Base-by-base conservation (phyloP, 805 yeast genomes). In the Gaillardinia entomophila region DNA sequence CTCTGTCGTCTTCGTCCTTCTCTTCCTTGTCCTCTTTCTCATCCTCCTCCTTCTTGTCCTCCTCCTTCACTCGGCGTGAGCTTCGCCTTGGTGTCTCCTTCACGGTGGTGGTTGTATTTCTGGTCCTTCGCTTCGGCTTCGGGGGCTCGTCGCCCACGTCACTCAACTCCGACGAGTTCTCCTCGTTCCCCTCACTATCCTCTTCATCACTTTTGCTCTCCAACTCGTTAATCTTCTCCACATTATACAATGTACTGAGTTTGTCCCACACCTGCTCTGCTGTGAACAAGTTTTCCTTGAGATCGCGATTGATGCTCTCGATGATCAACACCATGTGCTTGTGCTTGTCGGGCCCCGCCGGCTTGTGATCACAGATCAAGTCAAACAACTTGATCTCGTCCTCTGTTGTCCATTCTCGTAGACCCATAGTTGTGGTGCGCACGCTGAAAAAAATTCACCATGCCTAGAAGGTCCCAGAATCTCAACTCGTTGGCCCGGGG, bases 391-490 rank as follows among this genome's bases (percentile, higher is more conserved):
- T 64, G 22, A 76, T 73, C 47, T 83, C 89, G 36, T 79, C 82
- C 27, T 73, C 77, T 3, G 67, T 48, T 12, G 66, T 58, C 90
- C 92, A 83, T 15, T 33, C 43, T 33, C 57, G 38, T 25, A 24
- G 4, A 12, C 26, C 13, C 6, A 6, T 12, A 8, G 10, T 13
- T 6, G 12, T 24, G 13, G 11, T n/a, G 22, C 22, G 22, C 22
- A 19, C 22, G 22, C 22, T 19, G 22, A 19, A 19, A 19, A 19
- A 19, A 19, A 19, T 19, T 19, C 22, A 19, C 6, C 24, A 78
- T 78, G 85, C 82, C 84, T 35, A 73, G 80, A 59, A 73, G 66
- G 62, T 73, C 80, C n/a, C 58, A 60, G 39, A 60, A 73, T 41
- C 55, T 77, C 53, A 67, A 73, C 63, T 73, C 79, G 36, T 58